Conservation (phyloP, 1,284 basidiomycete genomes). For the Microbotryum violaceum region DNA sequence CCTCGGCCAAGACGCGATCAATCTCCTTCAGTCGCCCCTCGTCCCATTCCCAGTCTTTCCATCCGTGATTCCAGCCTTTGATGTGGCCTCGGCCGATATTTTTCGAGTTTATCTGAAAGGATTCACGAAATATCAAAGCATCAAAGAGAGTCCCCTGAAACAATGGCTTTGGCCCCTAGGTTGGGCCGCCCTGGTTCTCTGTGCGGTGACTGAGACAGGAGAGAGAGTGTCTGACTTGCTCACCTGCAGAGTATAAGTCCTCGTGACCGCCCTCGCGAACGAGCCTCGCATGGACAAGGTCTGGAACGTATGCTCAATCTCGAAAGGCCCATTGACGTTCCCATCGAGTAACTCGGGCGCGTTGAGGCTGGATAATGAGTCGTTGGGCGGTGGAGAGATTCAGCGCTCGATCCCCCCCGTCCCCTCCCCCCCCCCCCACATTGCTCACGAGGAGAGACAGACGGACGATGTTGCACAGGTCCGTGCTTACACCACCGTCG, state of each 20-base stretch:
- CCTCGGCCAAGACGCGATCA: constrained; percentile 31
- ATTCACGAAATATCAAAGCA: not conserved
- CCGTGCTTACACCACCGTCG: not conserved
- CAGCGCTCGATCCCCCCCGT: too few relatives aligned
- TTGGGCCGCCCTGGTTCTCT: not conserved
- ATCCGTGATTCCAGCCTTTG: constrained; percentile 32
- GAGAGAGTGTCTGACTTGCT: not conserved
- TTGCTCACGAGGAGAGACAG: too few relatives aligned
- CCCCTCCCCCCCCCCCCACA: too few relatives aligned
- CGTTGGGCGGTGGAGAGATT: too few relatives aligned
- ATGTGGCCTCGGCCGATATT: constrained; percentile 35
- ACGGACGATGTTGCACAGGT: too few relatives aligned
- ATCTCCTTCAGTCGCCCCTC: constrained; percentile 26
- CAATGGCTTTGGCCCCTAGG: not conserved
- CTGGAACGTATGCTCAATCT: constrained; percentile 30
- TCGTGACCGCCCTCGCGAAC: constrained; percentile 32
- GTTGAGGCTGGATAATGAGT: constrained; percentile 16
- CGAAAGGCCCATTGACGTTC: constrained; percentile 27
- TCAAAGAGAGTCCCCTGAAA: not conserved
- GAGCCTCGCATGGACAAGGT: constrained; percentile 7
- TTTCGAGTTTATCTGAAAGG: constrained; percentile 25
- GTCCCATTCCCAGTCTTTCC: constrained; percentile 37
- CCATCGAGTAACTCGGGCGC: constrained; percentile 35
- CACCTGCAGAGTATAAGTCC: constrained; percentile 35
- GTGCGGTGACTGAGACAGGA: not conserved